Base-by-base conservation (phyloP, 1,284 basidiomycete genomes). In the Termitomyces sp. region DNA sequence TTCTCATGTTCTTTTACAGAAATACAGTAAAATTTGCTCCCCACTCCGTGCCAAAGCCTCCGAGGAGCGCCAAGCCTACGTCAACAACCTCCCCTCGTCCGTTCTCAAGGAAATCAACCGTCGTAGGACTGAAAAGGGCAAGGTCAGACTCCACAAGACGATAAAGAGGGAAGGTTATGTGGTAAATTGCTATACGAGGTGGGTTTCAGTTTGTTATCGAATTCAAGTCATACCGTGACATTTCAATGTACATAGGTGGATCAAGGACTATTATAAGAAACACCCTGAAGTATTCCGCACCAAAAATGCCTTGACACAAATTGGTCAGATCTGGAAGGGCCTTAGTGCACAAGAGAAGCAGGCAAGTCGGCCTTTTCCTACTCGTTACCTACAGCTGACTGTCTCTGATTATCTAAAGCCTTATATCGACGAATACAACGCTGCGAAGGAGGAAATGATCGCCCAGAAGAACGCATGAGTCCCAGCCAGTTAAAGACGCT, bases 61-160 rank as follows among this genome's bases (percentile, higher is more conserved):
- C 0, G n/a, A 47, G 19, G 35, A 56, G 35, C 58, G 52, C 31
- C 21, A 45, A 18, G 52, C 37, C 0, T 62, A 54, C 48, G 39
- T 61, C 24, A 44, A 53, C 7, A 21, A 39, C 19, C 14, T 60
- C 3, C 50, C 56, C 11, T 49, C 46, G 1, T 3, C 3, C 1
- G 31, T 61, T 11, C n/a, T 60, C 9, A 53, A 47, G 24, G 56
- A 56, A 38, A 24, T 61, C 13, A 62, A 62, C 49, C 52, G 44
- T 13, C 52, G 54, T 30, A 53, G 50, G 16, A 26, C 33, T 5
- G 33, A 26, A 3, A 18, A n/a, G 5, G 58, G 60, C 30, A 60
- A 57, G 16, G 1, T 0, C 1, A 51, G 19, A 19, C 0, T 56
- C 2, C 50, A 28, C 45, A 56, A 31, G 39, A 31, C 2, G 5